Percentiles rank a stretch among this genome's conserved stretches.
Conservation (phyloP, 176 grass and related monocot species). For the Bothriochloa decipiens region DNA sequence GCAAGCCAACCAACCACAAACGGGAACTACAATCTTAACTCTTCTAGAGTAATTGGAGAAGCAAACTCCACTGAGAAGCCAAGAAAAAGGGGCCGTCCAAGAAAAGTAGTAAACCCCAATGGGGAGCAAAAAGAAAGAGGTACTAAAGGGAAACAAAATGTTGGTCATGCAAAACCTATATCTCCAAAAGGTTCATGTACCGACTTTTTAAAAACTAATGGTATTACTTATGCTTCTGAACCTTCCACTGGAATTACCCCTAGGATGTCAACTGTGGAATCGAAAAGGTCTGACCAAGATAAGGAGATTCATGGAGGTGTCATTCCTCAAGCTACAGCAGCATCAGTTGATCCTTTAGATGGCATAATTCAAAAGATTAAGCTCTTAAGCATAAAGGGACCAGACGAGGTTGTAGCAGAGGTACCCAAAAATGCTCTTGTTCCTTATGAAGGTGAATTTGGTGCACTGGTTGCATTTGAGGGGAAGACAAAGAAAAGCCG, state of each 20-base stretch:
- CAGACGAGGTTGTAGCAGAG: slow-evolving; percentile 14
- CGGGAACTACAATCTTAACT: slow-evolving; percentile 26
- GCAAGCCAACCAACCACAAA: slow-evolving; percentile 31
- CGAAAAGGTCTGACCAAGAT: slow-evolving; percentile 23
- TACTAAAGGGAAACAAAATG: slow-evolving; percentile 38
- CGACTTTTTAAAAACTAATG: slow-evolving; percentile 4
- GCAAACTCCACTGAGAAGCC: slow-evolving; percentile 39
- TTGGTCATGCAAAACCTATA: slow-evolving; percentile 31
- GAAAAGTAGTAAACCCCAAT: slow-evolving; percentile 35
- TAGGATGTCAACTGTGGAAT: slow-evolving; percentile 1
- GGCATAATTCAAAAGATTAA: slow-evolving; percentile 62
- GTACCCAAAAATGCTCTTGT: slow-evolving; percentile 51
- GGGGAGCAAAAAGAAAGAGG: slow-evolving; percentile 48
- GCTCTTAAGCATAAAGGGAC: slow-evolving; percentile 47
- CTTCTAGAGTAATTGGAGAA: slow-evolving; percentile 41
- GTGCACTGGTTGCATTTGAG: slow-evolving; percentile 63
- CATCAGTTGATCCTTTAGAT: slow-evolving; percentile 47
- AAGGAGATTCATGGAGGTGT: slow-evolving; percentile 12
- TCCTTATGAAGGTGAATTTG: slow-evolving; percentile 51
- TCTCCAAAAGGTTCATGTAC: slow-evolving; percentile 28
- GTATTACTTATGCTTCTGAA: slow-evolving; percentile 39
- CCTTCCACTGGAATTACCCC: slow-evolving; percentile 18
- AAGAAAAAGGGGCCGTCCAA: slow-evolving; percentile 47
- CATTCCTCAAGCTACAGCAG: slow-evolving; percentile 33
- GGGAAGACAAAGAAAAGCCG: slow-evolving; percentile 56